Conservation (phyloP, 345 rosid species). For the Gossypium longicalyx region DNA sequence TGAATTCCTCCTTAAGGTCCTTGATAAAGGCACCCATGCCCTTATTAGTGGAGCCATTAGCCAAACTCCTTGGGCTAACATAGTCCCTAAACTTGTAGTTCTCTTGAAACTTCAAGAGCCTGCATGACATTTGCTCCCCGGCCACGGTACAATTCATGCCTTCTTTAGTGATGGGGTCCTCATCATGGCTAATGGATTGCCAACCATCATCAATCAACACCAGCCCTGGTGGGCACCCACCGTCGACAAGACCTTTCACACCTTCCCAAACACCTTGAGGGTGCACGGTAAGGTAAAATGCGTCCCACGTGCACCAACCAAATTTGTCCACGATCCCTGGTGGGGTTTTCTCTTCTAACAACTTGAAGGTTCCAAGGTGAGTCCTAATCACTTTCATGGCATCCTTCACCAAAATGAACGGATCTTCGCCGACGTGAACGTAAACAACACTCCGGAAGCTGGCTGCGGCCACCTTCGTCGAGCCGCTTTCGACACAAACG, state of each 20-base stretch:
- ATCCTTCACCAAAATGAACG: conserved; percentile 58
- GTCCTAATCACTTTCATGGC: conserved; percentile 59
- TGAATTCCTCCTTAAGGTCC: conserved; percentile 76
- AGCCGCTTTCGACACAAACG: conserved; percentile 80
- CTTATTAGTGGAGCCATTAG: conserved; percentile 15
- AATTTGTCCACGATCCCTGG: conserved; percentile 90
- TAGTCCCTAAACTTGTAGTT: conserved; percentile 82
- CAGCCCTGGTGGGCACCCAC: conserved; percentile 92
- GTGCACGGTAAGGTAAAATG: conserved; percentile 80
- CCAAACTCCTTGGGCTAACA: conserved; percentile 33
- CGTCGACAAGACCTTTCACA: conserved; percentile 64
- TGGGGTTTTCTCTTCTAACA: conserved; percentile 69
- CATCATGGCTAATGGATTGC: conserved; percentile 84
- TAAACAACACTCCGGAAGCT: conserved; percentile 48
- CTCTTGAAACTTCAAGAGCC: conserved; percentile 73
- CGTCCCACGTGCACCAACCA: conserved; percentile 99
- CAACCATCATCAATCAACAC: conserved; percentile 97
- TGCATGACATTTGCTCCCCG: conserved; percentile 97
- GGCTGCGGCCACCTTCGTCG: conserved; percentile 51
- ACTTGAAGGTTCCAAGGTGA: conserved; percentile 71
- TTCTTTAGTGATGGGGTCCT: conserved; percentile 63
- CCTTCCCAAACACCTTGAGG: conserved; percentile 81
- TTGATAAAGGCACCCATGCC: conserved; percentile 81
- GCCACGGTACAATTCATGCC: conserved; percentile 70
- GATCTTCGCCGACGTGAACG: conserved; percentile 65